Evolutionary conservation across 805 yeast species (phyloP).

Genomic region (Kuraishia piskuri): DNA sequence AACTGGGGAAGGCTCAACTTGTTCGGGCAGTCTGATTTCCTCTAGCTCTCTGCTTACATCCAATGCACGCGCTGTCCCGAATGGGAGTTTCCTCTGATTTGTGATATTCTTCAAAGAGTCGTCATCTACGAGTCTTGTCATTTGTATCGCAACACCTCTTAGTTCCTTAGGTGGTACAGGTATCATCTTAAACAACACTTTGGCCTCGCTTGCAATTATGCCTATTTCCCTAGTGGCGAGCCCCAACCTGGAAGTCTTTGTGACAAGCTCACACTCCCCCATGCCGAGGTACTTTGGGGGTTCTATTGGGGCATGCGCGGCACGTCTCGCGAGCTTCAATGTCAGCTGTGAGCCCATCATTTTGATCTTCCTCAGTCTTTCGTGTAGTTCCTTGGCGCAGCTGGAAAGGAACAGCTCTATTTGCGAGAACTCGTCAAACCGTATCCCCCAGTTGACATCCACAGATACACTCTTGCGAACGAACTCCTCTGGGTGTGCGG

Average conservation of each 20-base stretch:
- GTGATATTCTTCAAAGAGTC: conserved; percentile 11
- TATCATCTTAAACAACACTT: conserved; percentile 44
- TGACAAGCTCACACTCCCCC: conserved; percentile 66
- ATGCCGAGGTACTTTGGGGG: conserved; percentile 80
- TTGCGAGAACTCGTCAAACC: conserved; percentile 55
- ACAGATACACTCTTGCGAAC: conserved; percentile 73
- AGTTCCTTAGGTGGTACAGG: conserved; percentile 59
- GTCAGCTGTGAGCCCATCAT: conserved; percentile 50
- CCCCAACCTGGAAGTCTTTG: conserved; percentile 53
- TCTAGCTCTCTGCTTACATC: conserved; percentile 6
- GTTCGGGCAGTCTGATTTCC: conserved; percentile 1
- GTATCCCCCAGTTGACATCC: conserved; percentile 86
- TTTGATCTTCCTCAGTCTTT: conserved; percentile 37
- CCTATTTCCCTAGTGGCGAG: conserved; percentile 53
- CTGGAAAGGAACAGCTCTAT: conserved; percentile 54
- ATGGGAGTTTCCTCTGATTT: conserved; percentile 26
- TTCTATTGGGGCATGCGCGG: conserved; percentile 58
- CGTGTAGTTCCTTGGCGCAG: conserved; percentile 50
- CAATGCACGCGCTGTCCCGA: conserved; percentile 13
- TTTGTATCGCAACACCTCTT: conserved; percentile 71
- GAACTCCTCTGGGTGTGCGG: conserved; percentile 37
- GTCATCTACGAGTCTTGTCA: conserved; percentile 46
- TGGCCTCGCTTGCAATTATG: conserved; percentile 49
- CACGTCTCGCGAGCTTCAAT: conserved; percentile 57
- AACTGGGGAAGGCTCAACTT: not conserved